Conservation (phyloP, 768 basidiomycete species). For the Auriscalpium microsporum region DNA sequence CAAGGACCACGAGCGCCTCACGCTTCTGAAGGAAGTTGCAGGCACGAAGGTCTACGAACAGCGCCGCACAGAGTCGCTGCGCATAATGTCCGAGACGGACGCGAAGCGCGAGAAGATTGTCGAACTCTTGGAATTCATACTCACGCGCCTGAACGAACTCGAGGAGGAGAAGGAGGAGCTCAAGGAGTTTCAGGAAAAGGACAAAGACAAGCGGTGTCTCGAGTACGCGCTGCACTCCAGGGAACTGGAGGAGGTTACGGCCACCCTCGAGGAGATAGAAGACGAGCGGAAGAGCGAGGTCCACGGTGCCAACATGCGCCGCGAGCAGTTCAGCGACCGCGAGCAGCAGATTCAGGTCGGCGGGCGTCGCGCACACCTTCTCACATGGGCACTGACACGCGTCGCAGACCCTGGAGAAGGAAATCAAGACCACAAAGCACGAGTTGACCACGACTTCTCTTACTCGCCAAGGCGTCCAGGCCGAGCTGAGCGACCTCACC, state of each 20-base stretch:
- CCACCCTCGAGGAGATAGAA: slow-evolving; percentile 78
- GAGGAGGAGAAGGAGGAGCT: slow-evolving; percentile 98
- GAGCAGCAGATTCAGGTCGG: slow-evolving; percentile 81
- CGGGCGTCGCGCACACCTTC: background rate
- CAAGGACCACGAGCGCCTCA: slow-evolving; percentile 88
- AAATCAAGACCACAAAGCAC: slow-evolving; percentile 63
- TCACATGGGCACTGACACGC: background rate
- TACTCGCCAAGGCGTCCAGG: slow-evolving; percentile 66
- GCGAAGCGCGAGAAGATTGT: slow-evolving; percentile 86
- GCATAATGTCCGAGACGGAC: slow-evolving; percentile 96
- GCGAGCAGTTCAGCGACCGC: slow-evolving; percentile 74
- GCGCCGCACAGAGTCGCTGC: slow-evolving; percentile 82
- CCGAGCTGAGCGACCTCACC: slow-evolving; percentile 81
- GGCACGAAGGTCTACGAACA: slow-evolving; percentile 98
- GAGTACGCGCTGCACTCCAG: slow-evolving; percentile 92
- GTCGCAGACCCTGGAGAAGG: slow-evolving; percentile 62
- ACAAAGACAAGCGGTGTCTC: slow-evolving; percentile 87
- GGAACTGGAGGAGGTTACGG: slow-evolving; percentile 83
- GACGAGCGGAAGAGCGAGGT: slow-evolving; percentile 77
- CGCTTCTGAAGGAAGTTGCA: slow-evolving; percentile 95
- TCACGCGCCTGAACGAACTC: slow-evolving; percentile 80
- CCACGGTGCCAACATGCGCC: slow-evolving; percentile 72
- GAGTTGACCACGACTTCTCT: slow-evolving; percentile 59
- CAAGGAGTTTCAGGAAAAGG: slow-evolving; percentile 93
- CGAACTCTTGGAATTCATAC: slow-evolving; percentile 85